Evolutionary conservation across 208 protist genomes (phyloP).

Genomic region (Herpetomonas samuelpessoai): DNA sequence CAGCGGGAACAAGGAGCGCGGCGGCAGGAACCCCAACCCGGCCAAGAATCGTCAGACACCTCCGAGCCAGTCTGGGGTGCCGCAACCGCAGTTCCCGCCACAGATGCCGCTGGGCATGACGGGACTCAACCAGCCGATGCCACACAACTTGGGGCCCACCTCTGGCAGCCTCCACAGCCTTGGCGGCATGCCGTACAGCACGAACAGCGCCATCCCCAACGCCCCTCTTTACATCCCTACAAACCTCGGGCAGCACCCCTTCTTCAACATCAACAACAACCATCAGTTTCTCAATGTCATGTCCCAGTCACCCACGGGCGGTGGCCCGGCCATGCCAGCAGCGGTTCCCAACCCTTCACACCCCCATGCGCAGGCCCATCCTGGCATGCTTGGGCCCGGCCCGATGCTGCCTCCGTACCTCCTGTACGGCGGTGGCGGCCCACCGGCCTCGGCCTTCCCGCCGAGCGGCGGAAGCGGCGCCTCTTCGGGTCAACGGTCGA

Average conservation of each 20-base stretch:
- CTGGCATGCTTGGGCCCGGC: background rate
- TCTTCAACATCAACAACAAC: slow-evolving; percentile 20
- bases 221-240: slow-evolving; percentile 6
- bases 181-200: slow-evolving; percentile 2
- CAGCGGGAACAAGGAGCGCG: background rate
- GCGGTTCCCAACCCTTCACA: background rate
- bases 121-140: background rate
- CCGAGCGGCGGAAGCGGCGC: background rate
- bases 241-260: slow-evolving; percentile 6
- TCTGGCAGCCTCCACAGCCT: background rate
- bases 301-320: background rate
- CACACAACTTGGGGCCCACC: background rate
- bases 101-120: background rate
- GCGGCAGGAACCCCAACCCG: background rate
- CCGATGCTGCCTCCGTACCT: background rate
- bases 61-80: background rate
- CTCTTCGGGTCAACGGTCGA: background rate
- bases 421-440: background rate
- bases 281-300: slow-evolving; percentile 13
- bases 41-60: background rate
- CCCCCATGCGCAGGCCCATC: too few species aligned
- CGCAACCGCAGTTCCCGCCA: background rate
- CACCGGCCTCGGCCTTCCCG: too few species aligned
- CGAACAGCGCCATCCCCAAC: background rate
- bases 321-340: background rate